Evolutionary conservation across 2,329 filamentous ascomycete genomes (phyloP).

Genomic region (Fusarium sublunatum): DNA sequence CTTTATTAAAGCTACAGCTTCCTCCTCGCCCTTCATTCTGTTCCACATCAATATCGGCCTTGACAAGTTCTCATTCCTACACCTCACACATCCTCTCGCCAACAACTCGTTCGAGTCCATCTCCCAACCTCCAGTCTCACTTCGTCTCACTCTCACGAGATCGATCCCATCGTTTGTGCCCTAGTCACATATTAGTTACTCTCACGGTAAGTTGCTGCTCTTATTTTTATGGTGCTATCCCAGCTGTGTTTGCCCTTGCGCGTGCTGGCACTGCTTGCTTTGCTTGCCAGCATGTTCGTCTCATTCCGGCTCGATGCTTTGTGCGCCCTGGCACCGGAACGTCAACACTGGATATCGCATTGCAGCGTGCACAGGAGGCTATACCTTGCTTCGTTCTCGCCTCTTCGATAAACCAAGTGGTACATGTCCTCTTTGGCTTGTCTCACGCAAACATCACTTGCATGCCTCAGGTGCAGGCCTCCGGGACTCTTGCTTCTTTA

Average conservation of each 20-base stretch:
- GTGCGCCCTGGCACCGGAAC: conserved; percentile 17
- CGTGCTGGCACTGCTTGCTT: not conserved
- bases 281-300: conserved; percentile 9
- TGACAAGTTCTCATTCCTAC: conserved; percentile 38
- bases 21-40: conserved; percentile 38
- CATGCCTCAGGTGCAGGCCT: conserved; percentile 24
- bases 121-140: conserved; percentile 25
- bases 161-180: conserved; percentile 35
- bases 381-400: conserved; percentile 31
- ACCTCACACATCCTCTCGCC: conserved; percentile 40
- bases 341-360: conserved; percentile 29
- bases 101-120: conserved; percentile 25
- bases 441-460: conserved; percentile 48
- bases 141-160: conserved; percentile 34
- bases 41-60: conserved; percentile 36
- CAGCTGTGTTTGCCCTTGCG: not conserved
- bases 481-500: conserved; percentile 22
- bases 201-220: conserved; percentile 24
- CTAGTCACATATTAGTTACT: conserved; percentile 37
- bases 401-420: conserved; percentile 37
- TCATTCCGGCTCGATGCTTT: conserved; percentile 18
- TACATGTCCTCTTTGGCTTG: conserved; percentile 43
- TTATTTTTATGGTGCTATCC: conserved; percentile 1
- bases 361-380: conserved; percentile 26
- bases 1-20: conserved; percentile 45